phyloP scores from a whole-genome alignment of 768 basidiomycete genomes.

The Cyathus striatus region DNA sequence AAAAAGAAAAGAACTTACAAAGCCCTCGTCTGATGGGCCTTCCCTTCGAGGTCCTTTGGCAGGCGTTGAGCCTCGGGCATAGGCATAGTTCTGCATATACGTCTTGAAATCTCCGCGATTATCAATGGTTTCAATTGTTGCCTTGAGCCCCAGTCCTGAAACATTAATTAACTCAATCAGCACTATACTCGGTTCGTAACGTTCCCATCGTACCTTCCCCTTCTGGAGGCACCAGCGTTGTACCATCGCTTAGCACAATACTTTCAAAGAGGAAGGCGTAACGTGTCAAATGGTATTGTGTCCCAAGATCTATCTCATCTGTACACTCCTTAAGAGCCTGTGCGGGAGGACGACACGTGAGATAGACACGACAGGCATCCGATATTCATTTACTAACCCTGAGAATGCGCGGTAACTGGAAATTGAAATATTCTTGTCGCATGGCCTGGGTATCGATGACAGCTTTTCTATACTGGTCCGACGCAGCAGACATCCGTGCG shows the following conservation, averaged over 20 bases:
- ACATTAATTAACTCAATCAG: neutral
- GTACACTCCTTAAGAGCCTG: slow-evolving; percentile 91
- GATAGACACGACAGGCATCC: too few species aligned
- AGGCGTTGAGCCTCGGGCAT: slow-evolving; percentile 66
- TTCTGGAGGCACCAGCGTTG: slow-evolving; percentile 69
- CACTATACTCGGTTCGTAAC: slow-evolving; percentile 30
- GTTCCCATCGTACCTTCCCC: slow-evolving; percentile 73
- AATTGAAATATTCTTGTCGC: slow-evolving; percentile 97
- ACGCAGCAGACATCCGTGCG: slow-evolving; percentile 75
- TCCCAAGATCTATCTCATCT: slow-evolving; percentile 96
- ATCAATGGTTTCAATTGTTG: slow-evolving; percentile 87
- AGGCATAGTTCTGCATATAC: slow-evolving; percentile 97
- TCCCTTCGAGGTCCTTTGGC: slow-evolving; percentile 78
- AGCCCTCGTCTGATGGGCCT: slow-evolving; percentile 88
- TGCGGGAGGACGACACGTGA: slow-evolving; percentile 1
- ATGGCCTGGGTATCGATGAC: slow-evolving; percentile 85
- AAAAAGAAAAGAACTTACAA: slow-evolving; percentile 51
- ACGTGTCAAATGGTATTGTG: slow-evolving; percentile 92
- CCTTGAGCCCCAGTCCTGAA: slow-evolving; percentile 69
- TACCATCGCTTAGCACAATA: slow-evolving; percentile 83
- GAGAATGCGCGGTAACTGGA: slow-evolving; percentile 90
- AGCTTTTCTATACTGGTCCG: slow-evolving; percentile 87
- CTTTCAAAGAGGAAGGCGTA: slow-evolving; percentile 95
- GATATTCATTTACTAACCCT: slow-evolving; percentile 80
- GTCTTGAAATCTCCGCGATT: slow-evolving; percentile 92